Evolutionary conservation across 139 green algal species (phyloP).

Genomic region (Spirogloea muscicola): DNA sequence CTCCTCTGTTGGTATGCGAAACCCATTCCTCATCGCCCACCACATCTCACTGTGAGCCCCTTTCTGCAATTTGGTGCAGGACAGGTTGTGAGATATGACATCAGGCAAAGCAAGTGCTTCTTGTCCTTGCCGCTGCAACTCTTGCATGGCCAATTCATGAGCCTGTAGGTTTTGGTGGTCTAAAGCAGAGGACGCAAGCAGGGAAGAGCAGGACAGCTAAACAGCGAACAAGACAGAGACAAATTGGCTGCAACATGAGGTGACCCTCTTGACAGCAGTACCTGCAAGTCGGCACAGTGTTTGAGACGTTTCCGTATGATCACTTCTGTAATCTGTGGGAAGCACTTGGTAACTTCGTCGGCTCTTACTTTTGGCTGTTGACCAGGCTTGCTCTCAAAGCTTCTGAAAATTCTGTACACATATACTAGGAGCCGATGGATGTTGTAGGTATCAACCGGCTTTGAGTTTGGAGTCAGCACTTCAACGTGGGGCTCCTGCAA

Average conservation of each 20-base stretch:
- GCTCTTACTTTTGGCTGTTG: background rate
- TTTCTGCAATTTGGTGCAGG: constrained; percentile 53
- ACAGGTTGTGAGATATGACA: constrained; percentile 42
- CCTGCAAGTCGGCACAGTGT: constrained; percentile 45
- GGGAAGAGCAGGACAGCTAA: too few species aligned
- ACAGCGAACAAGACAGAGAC: too few species aligned
- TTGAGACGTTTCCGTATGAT: constrained; percentile 34
- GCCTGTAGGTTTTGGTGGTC: too few species aligned
- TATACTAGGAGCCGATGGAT: constrained; percentile 37
- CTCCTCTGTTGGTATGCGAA: constrained; percentile 44
- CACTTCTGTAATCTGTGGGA: constrained; percentile 8
- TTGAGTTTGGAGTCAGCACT: constrained; percentile 20
- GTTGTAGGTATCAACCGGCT: constrained; percentile 6
- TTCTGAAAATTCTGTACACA: constrained; percentile 34
- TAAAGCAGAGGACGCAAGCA: too few species aligned
- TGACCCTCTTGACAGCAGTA: too few species aligned
- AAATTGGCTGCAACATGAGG: too few species aligned
- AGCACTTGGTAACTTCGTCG: constrained; percentile 3
- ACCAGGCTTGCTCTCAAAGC: constrained; percentile 13
- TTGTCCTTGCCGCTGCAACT: background rate
- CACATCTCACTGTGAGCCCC: constrained; percentile 48
- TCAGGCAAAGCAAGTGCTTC: constrained; percentile 43
- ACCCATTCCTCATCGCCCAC: constrained; percentile 51
- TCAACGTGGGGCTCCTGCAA: constrained; percentile 61
- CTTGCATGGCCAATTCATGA: too few species aligned